A percentile compares a stretch with the other conserved stretches of the same genome.
Conservation (phyloP, 164 flowering plant species). For the Stephania cephalantha region DNA sequence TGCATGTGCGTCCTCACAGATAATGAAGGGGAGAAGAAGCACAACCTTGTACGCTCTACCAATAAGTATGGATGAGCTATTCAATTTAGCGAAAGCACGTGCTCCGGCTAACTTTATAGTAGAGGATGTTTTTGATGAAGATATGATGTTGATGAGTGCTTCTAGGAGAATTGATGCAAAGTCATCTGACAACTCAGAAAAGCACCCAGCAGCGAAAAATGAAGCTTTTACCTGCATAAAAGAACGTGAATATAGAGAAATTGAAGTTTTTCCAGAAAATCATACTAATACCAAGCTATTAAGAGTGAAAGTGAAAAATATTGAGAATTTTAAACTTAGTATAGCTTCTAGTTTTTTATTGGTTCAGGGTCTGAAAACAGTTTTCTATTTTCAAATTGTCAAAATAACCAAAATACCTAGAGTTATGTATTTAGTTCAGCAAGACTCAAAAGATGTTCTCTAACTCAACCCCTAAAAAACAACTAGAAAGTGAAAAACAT, state of each 20-base stretch:
- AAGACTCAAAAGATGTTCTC: too few relatives aligned
- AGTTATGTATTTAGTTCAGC: too few relatives aligned
- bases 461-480: too few relatives aligned
- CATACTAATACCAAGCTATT: not conserved
- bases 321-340: not conserved
- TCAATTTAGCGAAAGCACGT: slow-evolving; percentile 45
- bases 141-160: slow-evolving; percentile 40
- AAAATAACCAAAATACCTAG: too few relatives aligned
- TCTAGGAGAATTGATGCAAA: slow-evolving; percentile 58
- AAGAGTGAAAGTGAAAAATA: not conserved
- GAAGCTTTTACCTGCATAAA: slow-evolving; percentile 73
- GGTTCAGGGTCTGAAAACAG: too few relatives aligned
- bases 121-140: slow-evolving; percentile 27
- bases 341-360: not conserved
- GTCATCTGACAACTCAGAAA: slow-evolving; percentile 65
- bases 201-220: slow-evolving; percentile 74
- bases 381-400: too few relatives aligned
- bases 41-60: slow-evolving; percentile 67
- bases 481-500: too few relatives aligned
- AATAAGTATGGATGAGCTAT: slow-evolving; percentile 43
- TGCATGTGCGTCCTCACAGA: slow-evolving; percentile 2
- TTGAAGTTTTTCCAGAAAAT: not conserved
- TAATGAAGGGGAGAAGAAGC: slow-evolving; percentile 11
- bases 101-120: slow-evolving; percentile 43
- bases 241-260: not conserved